Evolutionary conservation across 768 basidiomycete species (phyloP), one percentile per base, ranked within the genome.

Genomic region (Trametopsis cervina): DNA sequence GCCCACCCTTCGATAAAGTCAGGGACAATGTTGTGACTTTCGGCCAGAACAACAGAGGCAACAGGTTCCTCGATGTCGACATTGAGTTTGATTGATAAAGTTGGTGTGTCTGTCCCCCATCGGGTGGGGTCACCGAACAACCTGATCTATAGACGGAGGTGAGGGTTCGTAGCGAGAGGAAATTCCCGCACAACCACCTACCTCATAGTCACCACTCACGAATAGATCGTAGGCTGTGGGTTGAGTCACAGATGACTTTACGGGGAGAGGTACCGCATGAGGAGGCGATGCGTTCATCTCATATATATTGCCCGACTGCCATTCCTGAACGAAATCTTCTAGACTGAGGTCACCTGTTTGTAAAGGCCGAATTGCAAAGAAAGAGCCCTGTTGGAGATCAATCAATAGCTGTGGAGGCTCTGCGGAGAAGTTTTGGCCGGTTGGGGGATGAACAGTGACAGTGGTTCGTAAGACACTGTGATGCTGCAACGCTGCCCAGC

Each of bases 231-330:
- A 92, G 15, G 59, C 69, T 17, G 74, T 82, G 29, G 73, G 75
- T 13, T 53, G 42, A 2, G 51, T 64, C 3, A 51, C 21, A 17
- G 69, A 77, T 0, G 76, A 79, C 12, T 63, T 57, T 2, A 56
- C 58, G 24, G 81, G 85, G 40, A 85, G 67, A 21, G 60, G 62
- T 26, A 82, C 71, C 26, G 66, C 49, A 48, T 75, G 77, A 13
- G 71, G 69, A 10, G 77, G 70, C 17, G 78, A 65, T 23, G 68
- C 66, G 49, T 79, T 74, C 64, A 85, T 70, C 20, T 70, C 69
- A 60, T 95, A 95, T n/a, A 95, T 81, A 60, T 95, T 89, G 26
- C 89, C 91, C n/a, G 78, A 65, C 61, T 84, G 75, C 91, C 91
- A 95, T 59, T 75, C 65, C 4, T 71, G 69, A 4, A 68, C 55